A percentile compares a stretch with the other conserved stretches of the same genome.
phyloP scores from a whole-genome alignment of 352 stramenopile species.

The Phytophthora cryptogea region DNA sequence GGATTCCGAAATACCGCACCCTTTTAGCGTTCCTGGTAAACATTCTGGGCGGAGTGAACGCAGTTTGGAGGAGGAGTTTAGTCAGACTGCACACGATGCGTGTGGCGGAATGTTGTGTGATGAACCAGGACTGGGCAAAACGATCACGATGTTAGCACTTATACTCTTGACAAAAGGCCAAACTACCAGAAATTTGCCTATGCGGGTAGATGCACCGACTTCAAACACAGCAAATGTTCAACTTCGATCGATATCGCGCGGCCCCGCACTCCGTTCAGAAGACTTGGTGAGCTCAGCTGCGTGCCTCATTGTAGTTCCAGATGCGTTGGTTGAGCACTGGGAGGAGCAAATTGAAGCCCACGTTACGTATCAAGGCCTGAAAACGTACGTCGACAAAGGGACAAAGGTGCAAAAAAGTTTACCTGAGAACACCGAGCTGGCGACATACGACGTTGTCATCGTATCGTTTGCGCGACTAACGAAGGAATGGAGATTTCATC shows the following conservation, averaged over 20 bases:
- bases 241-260: constrained; percentile 16
- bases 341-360: constrained; percentile 65
- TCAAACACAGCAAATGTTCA: constrained; percentile 11
- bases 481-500: constrained; percentile 63
- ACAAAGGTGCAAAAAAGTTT: constrained; percentile 27
- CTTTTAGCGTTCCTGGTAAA: constrained; percentile 42
- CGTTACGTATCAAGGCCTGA: constrained; percentile 29
- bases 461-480: constrained; percentile 63
- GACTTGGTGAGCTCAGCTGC: constrained; percentile 46
- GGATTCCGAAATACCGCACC: constrained; percentile 36
- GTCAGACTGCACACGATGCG: constrained; percentile 56
- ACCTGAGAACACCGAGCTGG: constrained; percentile 40
- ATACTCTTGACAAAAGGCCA: constrained; percentile 73
- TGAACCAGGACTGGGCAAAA: constrained; percentile 79
- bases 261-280: constrained; percentile 5
- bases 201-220: constrained; percentile 4
- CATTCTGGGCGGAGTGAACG: constrained; percentile 27
- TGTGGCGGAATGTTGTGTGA: constrained; percentile 78
- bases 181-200: constrained; percentile 15
- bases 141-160: constrained; percentile 81
- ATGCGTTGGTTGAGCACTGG: constrained; percentile 76
- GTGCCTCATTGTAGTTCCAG: constrained; percentile 64
- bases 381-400: constrained; percentile 42
- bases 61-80: constrained; percentile 41
- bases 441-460: constrained; percentile 67